These are phyloP conservation scores for Fusarium sp. DNA, from an alignment of 2,329 filamentous ascomycete genomes.

Conservation along the genomic window DNA sequence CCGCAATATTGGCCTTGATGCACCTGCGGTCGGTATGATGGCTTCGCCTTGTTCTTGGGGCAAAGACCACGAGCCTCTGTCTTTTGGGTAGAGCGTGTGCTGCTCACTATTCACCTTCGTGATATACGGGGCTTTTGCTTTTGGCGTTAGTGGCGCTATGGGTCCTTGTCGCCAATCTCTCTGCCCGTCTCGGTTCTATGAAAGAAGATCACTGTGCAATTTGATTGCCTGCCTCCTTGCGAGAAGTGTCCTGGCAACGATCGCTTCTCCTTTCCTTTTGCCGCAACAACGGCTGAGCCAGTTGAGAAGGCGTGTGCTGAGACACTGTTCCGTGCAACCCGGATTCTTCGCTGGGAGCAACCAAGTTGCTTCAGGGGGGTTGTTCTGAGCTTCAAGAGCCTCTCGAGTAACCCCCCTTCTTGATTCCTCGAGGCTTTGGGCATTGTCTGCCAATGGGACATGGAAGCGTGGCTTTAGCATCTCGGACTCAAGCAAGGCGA, in stretches of 20 bases:
- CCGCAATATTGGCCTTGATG: neutral
- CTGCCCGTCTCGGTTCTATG: neutral
- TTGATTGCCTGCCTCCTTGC: neutral
- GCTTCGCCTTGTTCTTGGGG: neutral
- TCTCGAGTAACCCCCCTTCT: neutral
- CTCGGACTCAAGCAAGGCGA: neutral
- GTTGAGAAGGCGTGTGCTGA: neutral
- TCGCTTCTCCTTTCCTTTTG: neutral
- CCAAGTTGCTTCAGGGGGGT: neutral
- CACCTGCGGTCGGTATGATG: neutral
- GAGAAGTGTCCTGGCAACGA: neutral
- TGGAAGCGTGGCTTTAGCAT: neutral
- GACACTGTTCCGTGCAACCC: neutral
- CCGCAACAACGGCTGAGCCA: neutral
- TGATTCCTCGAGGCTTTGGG: neutral
- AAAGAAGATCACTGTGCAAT: neutral
- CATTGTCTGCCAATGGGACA: neutral
- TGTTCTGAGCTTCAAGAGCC: neutral
- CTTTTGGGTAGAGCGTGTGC: neutral
- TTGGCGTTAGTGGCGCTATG: neutral
- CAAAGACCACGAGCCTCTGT: neutral
- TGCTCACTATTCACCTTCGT: neutral
- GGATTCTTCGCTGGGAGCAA: neutral
- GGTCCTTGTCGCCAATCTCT: neutral
- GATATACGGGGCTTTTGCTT: neutral